These are phyloP conservation scores for Fusarium protoensiforme DNA, from an alignment of 2,329 filamentous ascomycete species.

Conservation along the genomic window DNA sequence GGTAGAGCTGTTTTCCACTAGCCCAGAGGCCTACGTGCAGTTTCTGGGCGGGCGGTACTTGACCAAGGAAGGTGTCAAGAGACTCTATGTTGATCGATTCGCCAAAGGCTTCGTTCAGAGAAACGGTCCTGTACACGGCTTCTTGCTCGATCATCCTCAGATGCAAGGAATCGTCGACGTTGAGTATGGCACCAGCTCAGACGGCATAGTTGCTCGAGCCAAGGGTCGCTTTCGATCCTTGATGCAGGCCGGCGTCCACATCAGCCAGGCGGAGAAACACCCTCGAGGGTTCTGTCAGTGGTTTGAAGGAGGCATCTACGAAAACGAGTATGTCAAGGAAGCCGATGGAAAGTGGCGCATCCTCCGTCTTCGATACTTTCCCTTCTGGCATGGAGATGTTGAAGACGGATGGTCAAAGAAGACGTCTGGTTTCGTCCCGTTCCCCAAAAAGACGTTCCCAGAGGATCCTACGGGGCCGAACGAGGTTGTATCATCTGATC, in stretches of 20 bases:
- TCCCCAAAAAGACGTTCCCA: conserved; percentile 7
- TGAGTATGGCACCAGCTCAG: background rate
- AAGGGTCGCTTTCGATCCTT: conserved; percentile 13
- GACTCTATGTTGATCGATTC: conserved; percentile 9
- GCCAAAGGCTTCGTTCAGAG: background rate
- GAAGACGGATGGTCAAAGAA: conserved; percentile 14
- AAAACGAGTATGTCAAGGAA: conserved; percentile 21
- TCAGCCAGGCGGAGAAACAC: conserved; percentile 12
- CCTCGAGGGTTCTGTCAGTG: conserved; percentile 13
- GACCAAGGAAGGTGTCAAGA: conserved; percentile 3
- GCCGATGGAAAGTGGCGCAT: conserved; percentile 9
- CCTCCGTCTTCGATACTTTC: conserved; percentile 11
- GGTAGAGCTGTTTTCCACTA: conserved; percentile 7
- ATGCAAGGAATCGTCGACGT: conserved; percentile 16
- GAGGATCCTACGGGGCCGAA: background rate
- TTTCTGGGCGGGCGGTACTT: conserved; percentile 5
- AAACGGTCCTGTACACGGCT: conserved; percentile 10
- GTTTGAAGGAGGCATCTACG: conserved; percentile 21
- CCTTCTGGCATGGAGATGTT: conserved; percentile 19
- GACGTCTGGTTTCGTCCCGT: conserved; percentile 11
- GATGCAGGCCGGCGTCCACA: conserved; percentile 15
- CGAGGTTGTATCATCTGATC: background rate
- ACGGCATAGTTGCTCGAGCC: background rate
- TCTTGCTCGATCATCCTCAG: conserved; percentile 8
- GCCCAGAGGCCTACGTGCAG: conserved; percentile 6